These are phyloP conservation scores for Nymphaea thermarum DNA, from an alignment of 164 flowering plant species.

Conservation along the genomic window DNA sequence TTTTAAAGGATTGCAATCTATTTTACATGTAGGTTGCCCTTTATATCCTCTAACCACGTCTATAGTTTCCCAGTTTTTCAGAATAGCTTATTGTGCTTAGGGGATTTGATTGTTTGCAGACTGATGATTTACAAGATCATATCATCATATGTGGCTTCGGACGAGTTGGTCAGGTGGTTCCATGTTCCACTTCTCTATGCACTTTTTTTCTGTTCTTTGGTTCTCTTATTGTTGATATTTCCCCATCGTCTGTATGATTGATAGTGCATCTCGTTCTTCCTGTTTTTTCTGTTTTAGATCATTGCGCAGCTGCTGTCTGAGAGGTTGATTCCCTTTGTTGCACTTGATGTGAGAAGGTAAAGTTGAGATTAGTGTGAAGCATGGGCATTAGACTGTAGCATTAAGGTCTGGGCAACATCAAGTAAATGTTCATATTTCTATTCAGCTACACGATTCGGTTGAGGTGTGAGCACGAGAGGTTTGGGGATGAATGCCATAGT, in stretches of 20 bases:
- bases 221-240: not conserved
- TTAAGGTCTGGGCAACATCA: no score
- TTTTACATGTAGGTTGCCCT: no score
- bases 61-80: no score
- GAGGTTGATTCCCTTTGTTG: slow-evolving; percentile 95
- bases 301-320: slow-evolving; percentile 99
- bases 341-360: slow-evolving; percentile 98
- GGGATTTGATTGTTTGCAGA: slow-evolving; percentile 38
- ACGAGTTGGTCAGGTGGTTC: slow-evolving; percentile 97
- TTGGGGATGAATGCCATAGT: no score
- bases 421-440: no score
- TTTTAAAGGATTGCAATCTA: no score
- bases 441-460: no score
- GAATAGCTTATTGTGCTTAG: not conserved
- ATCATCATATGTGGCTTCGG: slow-evolving; percentile 99
- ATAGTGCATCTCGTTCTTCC: not conserved
- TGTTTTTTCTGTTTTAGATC: slow-evolving; percentile 36
- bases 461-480: no score
- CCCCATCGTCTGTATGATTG: not conserved
- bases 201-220: not conserved
- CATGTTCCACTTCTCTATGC: no score
- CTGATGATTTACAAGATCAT: slow-evolving; percentile 99
- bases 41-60: no score
- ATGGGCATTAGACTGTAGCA: no score
- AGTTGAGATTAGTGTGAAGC: not conserved